Evolutionary conservation across 768 basidiomycete species (phyloP), one percentile per base, ranked within the genome.

Genomic region (Lactarius tabidus): DNA sequence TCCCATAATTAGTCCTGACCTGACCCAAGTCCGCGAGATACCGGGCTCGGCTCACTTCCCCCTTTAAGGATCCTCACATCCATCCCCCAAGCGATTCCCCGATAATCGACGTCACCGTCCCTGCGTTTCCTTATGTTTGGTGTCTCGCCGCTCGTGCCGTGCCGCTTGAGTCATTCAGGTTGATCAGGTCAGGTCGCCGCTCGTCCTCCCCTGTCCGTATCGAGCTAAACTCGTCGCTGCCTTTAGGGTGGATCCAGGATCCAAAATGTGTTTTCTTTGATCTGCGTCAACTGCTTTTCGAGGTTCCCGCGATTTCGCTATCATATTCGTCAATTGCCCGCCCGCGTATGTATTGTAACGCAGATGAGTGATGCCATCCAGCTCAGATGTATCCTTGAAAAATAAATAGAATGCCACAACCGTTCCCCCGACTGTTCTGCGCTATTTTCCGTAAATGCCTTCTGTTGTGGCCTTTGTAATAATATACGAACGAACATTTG

Each of bases 41-140:
- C 59, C 64, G 59, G 59, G 64, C 60, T 45, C 39, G 65, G 57
- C 65, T 45, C 61, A 62, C 41, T 33, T 58, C 33, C 65, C 43
- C 58, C 63, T 53, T 64, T 64, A 54, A 18, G 63, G 52, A 54
- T 54, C 31, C 57, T 59, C 28, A 31, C 57, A 51, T 45, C 57
- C 57, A 64, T 64, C 57, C 51, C 45, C 26, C 63, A 54, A 54
- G 51, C 63, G 58, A 64, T 64, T 64, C 51, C 53, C 62, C 65
- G 65, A 66, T 66, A 66, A 54, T 66, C 65, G 65, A 66, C 65
- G 65, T 66, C 65, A 66, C 65, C 51, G 60, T 57, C 65, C 45
- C 57, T 66, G 57, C 60, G 29, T 66, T 54, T 38, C 60, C 48
- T 66, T 60, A 48, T 66, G 56, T 66, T 56, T 12, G 29, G 28